Evolutionary conservation across 805 yeast genomes (phyloP).

Genomic region (Yarrowia phangngaensis): DNA sequence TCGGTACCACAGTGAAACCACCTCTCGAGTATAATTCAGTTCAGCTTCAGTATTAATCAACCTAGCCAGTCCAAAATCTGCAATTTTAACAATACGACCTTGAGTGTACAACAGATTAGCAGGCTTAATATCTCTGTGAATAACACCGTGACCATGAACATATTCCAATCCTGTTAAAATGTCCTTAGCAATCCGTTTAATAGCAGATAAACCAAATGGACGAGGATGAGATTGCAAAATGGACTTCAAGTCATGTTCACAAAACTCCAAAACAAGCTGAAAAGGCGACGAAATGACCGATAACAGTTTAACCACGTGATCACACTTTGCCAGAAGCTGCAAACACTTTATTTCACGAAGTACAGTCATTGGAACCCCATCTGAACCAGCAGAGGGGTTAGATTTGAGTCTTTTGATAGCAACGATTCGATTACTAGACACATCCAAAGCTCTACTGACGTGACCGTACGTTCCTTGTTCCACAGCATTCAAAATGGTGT

Average conservation of each 20-base stretch:
- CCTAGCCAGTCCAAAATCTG: constrained; percentile 96
- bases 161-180: constrained; percentile 59
- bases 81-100: constrained; percentile 74
- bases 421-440: constrained; percentile 46
- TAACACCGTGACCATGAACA: constrained; percentile 65
- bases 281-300: constrained; percentile 44
- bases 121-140: constrained; percentile 91
- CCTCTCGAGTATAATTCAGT: constrained; percentile 16
- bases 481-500: constrained; percentile 36
- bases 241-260: constrained; percentile 36
- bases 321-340: constrained; percentile 2
- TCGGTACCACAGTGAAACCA: constrained; percentile 14
- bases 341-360: constrained; percentile 13
- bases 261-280: constrained; percentile 38
- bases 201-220: neutral
- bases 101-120: constrained; percentile 77
- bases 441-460: constrained; percentile 54
- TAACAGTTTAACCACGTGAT: constrained; percentile 46
- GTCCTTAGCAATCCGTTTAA: constrained; percentile 14
- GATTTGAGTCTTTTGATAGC: constrained; percentile 10
- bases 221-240: constrained; percentile 45
- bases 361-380: constrained; percentile 5
- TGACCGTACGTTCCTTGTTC: constrained; percentile 48
- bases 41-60: constrained; percentile 42
- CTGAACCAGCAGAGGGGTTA: neutral